These are phyloP conservation scores for Heliocybe sulcata DNA, from an alignment of 1,284 basidiomycete species.

Conservation along the genomic window DNA sequence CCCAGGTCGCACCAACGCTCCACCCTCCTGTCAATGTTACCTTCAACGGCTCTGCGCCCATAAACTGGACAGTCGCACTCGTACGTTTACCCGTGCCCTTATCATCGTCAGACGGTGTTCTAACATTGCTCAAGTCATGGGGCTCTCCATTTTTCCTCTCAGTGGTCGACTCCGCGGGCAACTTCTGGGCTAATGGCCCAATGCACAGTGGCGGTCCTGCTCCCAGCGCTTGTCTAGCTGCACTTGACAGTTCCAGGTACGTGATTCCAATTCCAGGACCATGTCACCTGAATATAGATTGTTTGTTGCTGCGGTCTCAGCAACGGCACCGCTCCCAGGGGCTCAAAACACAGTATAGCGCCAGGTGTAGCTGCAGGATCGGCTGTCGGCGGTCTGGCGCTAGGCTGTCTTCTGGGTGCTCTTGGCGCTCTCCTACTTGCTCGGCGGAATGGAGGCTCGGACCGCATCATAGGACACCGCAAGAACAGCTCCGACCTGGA, in stretches of 20 bases:
- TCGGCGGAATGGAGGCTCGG: constrained; percentile 17
- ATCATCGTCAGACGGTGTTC: not conserved
- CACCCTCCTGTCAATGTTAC: constrained; percentile 55
- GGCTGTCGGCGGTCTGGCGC: constrained; percentile 33
- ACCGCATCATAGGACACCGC: constrained; percentile 1
- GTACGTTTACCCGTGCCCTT: constrained; percentile 14
- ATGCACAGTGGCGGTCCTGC: constrained; percentile 38
- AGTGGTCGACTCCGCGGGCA: constrained; percentile 41
- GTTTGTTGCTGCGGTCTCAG: not conserved
- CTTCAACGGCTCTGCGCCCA: constrained; percentile 26
- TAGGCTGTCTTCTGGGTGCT: constrained; percentile 34
- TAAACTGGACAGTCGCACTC: constrained; percentile 52
- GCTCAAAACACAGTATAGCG: constrained; percentile 9
- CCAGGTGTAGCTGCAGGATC: constrained; percentile 27
- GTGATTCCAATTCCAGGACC: not conserved
- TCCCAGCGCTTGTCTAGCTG: constrained; percentile 30
- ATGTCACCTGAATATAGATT: not conserved
- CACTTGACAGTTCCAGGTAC: constrained; percentile 10
- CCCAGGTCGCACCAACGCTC: constrained; percentile 47
- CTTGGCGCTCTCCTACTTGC: constrained; percentile 21
- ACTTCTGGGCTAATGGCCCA: constrained; percentile 48
- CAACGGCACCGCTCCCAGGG: not conserved
- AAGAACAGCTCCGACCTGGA: constrained; percentile 1
- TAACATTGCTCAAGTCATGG: constrained; percentile 29
- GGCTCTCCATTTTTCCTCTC: constrained; percentile 50